Conservation (phyloP, 768 basidiomycete genomes). For the Kwoniella bestiolae region DNA sequence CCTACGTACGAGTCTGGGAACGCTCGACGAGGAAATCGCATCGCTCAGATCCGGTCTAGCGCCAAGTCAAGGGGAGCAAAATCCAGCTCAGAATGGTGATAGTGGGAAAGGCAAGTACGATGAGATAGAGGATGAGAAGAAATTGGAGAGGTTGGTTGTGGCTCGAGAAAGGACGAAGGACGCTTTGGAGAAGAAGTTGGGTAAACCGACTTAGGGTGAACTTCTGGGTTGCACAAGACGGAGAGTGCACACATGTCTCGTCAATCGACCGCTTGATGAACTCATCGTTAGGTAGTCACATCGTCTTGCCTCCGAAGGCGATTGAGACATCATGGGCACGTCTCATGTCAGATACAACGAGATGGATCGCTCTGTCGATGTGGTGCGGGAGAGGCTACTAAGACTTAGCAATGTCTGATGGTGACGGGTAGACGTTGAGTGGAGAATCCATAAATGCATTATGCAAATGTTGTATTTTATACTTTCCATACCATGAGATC, state of each 20-base stretch:
- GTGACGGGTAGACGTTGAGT: not conserved
- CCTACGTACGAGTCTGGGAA: conserved; percentile 31
- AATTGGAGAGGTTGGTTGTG: conserved; percentile 42
- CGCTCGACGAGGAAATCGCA: conserved; percentile 43
- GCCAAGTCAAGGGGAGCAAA: not conserved
- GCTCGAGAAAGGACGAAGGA: conserved; percentile 42
- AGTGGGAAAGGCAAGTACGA: conserved; percentile 34
- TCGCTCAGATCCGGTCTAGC: conserved; percentile 30
- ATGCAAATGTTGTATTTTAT: conserved; percentile 6
- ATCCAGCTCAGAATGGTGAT: not conserved
- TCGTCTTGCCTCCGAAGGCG: no score
- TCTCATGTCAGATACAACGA: no score
- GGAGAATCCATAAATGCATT: conserved; percentile 17
- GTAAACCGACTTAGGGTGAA: not conserved
- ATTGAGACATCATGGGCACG: no score
- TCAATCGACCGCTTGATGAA: no score
- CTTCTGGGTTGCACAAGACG: no score
- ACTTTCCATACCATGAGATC: not conserved
- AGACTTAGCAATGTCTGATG: no score
- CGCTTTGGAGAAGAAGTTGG: conserved; percentile 29
- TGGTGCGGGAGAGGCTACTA: no score
- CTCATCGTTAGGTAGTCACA: no score
- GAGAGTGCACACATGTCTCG: no score
- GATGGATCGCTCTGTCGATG: no score
- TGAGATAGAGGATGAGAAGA: conserved; percentile 35